These are phyloP conservation scores for Clausena lansium DNA, from an alignment of 345 rosid species.

Conservation along the genomic window DNA sequence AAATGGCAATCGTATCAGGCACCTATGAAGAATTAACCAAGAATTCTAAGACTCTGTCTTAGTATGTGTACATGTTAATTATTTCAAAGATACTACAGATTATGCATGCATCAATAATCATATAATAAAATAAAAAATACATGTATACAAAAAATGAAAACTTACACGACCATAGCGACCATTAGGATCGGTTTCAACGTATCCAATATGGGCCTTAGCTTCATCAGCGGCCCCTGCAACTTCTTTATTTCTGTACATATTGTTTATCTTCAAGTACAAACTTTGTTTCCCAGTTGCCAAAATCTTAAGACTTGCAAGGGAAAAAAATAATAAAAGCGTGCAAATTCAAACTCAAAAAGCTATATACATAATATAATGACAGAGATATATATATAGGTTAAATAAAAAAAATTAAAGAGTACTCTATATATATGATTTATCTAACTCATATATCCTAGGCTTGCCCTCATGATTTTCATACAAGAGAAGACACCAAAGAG, in stretches of 20 bases:
- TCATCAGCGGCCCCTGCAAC: slow-evolving; percentile 13
- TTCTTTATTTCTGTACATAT: slow-evolving; percentile 26
- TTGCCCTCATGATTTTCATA: slow-evolving; percentile 43
- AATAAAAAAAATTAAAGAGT: neutral
- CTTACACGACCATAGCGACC: slow-evolving; percentile 59
- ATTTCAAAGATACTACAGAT: neutral
- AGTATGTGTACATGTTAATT: too few relatives aligned
- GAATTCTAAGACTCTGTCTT: too few relatives aligned
- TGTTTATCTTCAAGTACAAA: neutral
- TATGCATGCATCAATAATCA: neutral
- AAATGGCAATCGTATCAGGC: neutral
- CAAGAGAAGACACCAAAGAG: slow-evolving; percentile 33
- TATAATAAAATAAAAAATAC: neutral
- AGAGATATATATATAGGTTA: neutral
- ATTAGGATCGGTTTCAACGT: slow-evolving; percentile 43
- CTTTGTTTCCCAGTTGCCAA: neutral
- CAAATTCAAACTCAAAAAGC: neutral
- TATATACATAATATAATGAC: neutral
- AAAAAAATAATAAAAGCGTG: neutral
- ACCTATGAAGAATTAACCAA: too few relatives aligned
- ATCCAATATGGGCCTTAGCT: slow-evolving; percentile 21
- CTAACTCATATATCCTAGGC: slow-evolving; percentile 23
- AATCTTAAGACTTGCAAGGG: neutral
- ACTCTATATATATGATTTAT: neutral
- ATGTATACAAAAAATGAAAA: neutral